Evolutionary conservation across 2,329 filamentous ascomycete species (phyloP), one percentile per base, ranked within the genome.

Genomic region (Phialophora tarda): DNA sequence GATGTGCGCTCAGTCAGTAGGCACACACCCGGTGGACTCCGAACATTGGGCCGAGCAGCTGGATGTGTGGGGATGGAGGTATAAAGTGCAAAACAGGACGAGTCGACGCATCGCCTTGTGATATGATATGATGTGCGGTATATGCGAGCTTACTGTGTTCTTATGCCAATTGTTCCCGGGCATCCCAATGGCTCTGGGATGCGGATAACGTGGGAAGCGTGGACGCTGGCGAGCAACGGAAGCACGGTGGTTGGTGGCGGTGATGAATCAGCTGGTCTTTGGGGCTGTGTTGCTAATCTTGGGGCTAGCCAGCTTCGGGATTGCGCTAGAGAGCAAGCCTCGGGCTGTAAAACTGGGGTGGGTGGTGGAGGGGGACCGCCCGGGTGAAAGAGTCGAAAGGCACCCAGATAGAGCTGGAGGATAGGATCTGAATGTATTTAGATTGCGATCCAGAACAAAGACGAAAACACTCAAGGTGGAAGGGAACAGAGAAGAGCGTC

Each of bases 221-320:
- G 64, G 55, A 66, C 60, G 60, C 64, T 66, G 60, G 56, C 53
- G 64, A 53, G 62, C 38, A 7, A 59, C 38, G 44, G 63, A n/a
- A 58, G 28, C 28, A 53, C 48, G 41, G 30, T 57, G 57, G 54
- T 51, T 61, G 63, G 55, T 55, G 59, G 66, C 54, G 28, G 53
- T 65, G 63, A 65, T 68, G 63, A 65, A 44, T 68, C 65, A 67
- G 65, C 65, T 44, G 32, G 48, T 17, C 44, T 34, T 50, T 59
- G 50, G 62, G 48, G 48, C 47, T 32, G 54, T 58, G 51, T 59
- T 65, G 62, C 62, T 68, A 68, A 59, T 65, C 54, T 48, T 28
- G 50, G 59, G 56, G 60, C 64, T 66, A 66, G 38, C 28, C 23
- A 38, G 47, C 47, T 34, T 24, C n/a, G 50, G 50, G 60, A 26